Percentiles rank a stretch among this genome's conserved stretches.
Conservation (phyloP, 306 rosid species). For the Carpinus fangiana region DNA sequence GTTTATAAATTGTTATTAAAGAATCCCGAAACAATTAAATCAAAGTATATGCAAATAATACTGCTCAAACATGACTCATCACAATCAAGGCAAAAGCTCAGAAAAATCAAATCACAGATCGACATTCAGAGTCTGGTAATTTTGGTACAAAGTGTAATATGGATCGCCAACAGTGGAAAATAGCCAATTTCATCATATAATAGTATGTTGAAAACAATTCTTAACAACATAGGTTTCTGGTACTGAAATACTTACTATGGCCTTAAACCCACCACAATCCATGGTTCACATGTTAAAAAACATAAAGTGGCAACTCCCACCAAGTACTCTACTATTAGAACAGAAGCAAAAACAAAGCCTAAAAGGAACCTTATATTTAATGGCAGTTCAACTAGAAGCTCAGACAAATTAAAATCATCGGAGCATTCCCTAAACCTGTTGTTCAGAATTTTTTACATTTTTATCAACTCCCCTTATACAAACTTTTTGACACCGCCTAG, state of each 20-base stretch:
- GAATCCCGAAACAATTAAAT: background rate
- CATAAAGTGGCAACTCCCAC: background rate
- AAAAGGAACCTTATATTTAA: background rate
- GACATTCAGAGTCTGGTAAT: background rate
- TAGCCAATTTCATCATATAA: background rate
- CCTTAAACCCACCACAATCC: background rate
- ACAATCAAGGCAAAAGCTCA: background rate
- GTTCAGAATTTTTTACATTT: background rate
- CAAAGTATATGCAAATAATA: too few species aligned
- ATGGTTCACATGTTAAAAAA: background rate
- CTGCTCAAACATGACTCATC: background rate
- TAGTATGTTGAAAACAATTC: background rate
- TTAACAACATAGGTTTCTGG: background rate
- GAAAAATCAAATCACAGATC: background rate
- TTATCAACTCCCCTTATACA: background rate
- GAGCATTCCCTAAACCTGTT: background rate
- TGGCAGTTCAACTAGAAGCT: background rate
- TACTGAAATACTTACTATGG: background rate
- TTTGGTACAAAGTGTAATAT: background rate
- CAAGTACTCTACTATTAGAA: background rate
- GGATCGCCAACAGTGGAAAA: background rate
- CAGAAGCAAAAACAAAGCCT: background rate
- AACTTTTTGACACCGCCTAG: background rate
- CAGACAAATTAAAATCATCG: background rate
- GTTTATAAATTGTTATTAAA: conserved; percentile 4